phyloP scores from a whole-genome alignment of 768 basidiomycete genomes.

The Gloeostereum incarnatum region DNA sequence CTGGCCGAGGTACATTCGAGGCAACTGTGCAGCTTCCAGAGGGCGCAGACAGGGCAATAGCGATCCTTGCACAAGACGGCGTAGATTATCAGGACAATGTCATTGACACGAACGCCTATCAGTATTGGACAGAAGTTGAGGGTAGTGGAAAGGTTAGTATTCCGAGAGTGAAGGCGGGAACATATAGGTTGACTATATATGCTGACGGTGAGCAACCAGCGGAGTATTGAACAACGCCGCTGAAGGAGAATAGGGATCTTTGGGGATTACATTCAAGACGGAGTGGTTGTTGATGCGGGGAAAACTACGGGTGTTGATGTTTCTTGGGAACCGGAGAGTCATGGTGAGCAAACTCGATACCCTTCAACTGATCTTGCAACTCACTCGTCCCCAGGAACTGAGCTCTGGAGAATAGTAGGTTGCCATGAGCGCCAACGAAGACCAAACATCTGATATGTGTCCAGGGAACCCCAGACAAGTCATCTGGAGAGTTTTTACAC shows the following conservation, averaged over 20 bases:
- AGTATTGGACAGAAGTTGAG: slow-evolving; percentile 15
- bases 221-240: not conserved
- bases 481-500: slow-evolving; percentile 15
- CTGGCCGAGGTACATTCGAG: slow-evolving; percentile 11
- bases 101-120: slow-evolving; percentile 11
- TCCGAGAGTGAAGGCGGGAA: slow-evolving; percentile 15
- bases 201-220: slow-evolving; percentile 7
- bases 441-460: not conserved
- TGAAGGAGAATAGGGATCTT: slow-evolving; percentile 12
- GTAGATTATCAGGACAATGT: slow-evolving; percentile 15
- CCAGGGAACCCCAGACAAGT: slow-evolving; percentile 14
- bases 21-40: slow-evolving; percentile 10
- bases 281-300: slow-evolving; percentile 11
- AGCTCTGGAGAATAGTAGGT: slow-evolving; percentile 15
- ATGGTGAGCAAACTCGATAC: slow-evolving; percentile 3
- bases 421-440: not conserved
- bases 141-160: slow-evolving; percentile 10
- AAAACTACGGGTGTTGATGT: slow-evolving; percentile 8
- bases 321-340: slow-evolving; percentile 13
- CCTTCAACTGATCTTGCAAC: not conserved
- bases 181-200: slow-evolving; percentile 16
- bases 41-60: slow-evolving; percentile 10
- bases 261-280: slow-evolving; percentile 16
- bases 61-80: slow-evolving; percentile 15
- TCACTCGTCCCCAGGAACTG: slow-evolving; percentile 3